Percentiles rank a stretch among this genome's conserved stretches.
phyloP scores from a whole-genome alignment of 2,329 filamentous ascomycete species.

The Colletotrichum higginsianum region DNA sequence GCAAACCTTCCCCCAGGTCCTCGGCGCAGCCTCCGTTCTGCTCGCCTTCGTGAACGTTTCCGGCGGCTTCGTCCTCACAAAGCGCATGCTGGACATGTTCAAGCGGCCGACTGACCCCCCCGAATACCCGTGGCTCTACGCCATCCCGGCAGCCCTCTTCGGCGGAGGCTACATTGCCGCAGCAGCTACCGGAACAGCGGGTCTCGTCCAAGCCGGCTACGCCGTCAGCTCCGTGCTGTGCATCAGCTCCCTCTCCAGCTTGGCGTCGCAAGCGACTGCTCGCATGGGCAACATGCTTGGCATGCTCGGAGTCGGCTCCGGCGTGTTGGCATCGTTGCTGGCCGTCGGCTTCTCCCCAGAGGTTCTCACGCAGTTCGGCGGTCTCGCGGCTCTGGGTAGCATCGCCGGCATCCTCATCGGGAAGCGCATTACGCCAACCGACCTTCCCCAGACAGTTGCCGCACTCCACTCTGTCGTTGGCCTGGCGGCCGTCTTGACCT shows the following conservation, averaged over 20 bases:
- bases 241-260: conserved; percentile 85
- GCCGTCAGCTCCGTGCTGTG: conserved; percentile 88
- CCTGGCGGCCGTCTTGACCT: conserved; percentile 89
- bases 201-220: conserved; percentile 89
- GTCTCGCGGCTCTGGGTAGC: conserved; percentile 79
- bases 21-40: conserved; percentile 85
- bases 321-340: conserved; percentile 85
- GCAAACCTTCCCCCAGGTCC: conserved; percentile 81
- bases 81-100: conserved; percentile 95
- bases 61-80: conserved; percentile 92
- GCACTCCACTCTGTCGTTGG: conserved; percentile 92
- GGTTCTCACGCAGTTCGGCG: conserved; percentile 84
- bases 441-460: conserved; percentile 90
- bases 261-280: conserved; percentile 87
- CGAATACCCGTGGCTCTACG: conserved; percentile 91
- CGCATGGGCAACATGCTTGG: conserved; percentile 89
- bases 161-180: conserved; percentile 86
- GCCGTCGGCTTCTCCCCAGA: conserved; percentile 87
- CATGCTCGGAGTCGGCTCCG: conserved; percentile 86
- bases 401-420: conserved; percentile 82
- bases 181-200: conserved; percentile 84
- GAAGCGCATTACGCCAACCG: conserved; percentile 88
- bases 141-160: conserved; percentile 81
- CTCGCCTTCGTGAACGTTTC: conserved; percentile 91
- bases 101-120: conserved; percentile 87